Evolutionary conservation across 2,329 filamentous ascomycete genomes (phyloP), one percentile per base, ranked within the genome.

Genomic region (Pestalotiopsis fici): DNA sequence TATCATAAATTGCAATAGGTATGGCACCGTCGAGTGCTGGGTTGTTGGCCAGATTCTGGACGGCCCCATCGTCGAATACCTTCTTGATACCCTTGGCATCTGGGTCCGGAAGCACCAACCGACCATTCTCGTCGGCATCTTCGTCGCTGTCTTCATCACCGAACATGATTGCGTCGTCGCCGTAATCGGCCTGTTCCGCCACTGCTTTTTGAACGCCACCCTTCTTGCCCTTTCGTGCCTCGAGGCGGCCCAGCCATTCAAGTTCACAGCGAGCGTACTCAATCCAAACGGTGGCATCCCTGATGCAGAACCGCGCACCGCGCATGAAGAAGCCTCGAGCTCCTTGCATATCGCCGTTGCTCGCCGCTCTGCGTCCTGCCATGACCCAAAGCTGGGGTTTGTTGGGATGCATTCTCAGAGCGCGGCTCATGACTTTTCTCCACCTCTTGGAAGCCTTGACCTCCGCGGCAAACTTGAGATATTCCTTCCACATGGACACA

Each of bases 11-110:
- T 50, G 95, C 94, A 66, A 94, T 87, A 2, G 96, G 95, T 72
- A 99, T 97, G 18, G 94, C 96, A n/a, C 96, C 96, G 68, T 92
- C 93, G 70, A 98, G 85, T 11, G 94, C 94, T 3, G 95, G 94
- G 60, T 94, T 95, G 67, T 85, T 83, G 70, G 88, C 89, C 70
- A 97, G 82, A 65, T 83, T 83, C 71, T 80, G 75, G 3, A 80
- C 78, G 0, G 81, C 80, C 66, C 84, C 78, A 66, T 84, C 80
- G 71, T 84, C 78, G 69, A 81, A 79, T 18, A 85, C 85, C 77
- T 76, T 86, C 81, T 70, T 83, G 62, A 74, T 69, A 70, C 75
- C 75, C 55, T 81, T 77, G 37, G 74, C 76, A 31, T 78, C 78
- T 65, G 81, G 80, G 73, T 88, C 82, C 1, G 83, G 86, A 39